These are phyloP conservation scores for Dactylellina leptospora DNA, from an alignment of 2,329 filamentous ascomycete genomes.

Conservation along the genomic window DNA sequence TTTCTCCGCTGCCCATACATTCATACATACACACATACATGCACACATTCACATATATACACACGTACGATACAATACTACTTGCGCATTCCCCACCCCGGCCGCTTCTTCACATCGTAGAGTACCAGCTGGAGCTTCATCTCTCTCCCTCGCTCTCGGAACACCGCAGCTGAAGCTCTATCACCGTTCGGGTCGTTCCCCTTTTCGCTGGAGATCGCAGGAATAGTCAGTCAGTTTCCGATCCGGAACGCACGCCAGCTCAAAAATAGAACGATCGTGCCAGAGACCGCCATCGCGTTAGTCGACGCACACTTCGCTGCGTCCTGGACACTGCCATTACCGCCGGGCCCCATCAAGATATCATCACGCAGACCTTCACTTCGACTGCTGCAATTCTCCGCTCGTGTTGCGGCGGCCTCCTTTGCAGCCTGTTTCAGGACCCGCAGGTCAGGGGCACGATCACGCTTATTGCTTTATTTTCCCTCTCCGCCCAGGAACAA, in stretches of 20 bases:
- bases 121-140: background rate
- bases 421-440: conserved; percentile 45
- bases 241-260: conserved; percentile 33
- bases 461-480: conserved; percentile 21
- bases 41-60: too few relatives aligned
- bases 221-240: conserved; percentile 26
- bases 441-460: conserved; percentile 47
- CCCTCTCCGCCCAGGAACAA: background rate
- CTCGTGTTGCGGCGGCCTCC: conserved; percentile 13
- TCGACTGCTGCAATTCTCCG: too few relatives aligned
- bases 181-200: background rate
- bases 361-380: too few relatives aligned
- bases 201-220: background rate
- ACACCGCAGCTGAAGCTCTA: background rate
- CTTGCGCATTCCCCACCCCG: background rate
- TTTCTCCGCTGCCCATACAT: too few relatives aligned
- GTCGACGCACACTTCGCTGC: conserved; percentile 27
- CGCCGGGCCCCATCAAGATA: too few relatives aligned
- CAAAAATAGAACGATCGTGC: conserved; percentile 45
- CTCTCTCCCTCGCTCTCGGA: background rate
- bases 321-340: too few relatives aligned
- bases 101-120: background rate
- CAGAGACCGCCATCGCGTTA: conserved; percentile 39
- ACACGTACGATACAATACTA: too few relatives aligned
- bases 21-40: too few relatives aligned